Evolutionary conservation across 1,139 yeast species (phyloP).

Genomic region (Diutina sp.): DNA sequence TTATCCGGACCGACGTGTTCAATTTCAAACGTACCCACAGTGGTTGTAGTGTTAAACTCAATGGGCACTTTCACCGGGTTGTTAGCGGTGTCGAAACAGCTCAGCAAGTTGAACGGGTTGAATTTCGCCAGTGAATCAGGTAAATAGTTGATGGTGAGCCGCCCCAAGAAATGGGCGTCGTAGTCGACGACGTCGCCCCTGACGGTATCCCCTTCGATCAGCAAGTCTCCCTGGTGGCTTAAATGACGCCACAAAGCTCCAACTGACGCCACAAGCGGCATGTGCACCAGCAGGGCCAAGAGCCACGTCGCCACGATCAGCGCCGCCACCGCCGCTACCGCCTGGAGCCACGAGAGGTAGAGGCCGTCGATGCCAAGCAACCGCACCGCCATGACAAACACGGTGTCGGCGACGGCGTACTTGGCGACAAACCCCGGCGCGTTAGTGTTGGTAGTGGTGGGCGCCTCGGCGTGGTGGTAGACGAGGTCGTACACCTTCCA

Average conservation of each 20-base stretch:
- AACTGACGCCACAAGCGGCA: slow-evolving; percentile 22
- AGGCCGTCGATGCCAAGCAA: slow-evolving; percentile 37
- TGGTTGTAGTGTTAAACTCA: slow-evolving; percentile 69
- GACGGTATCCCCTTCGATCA: slow-evolving; percentile 49
- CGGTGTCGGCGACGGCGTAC: slow-evolving; percentile 61
- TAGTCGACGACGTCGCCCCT: slow-evolving; percentile 39
- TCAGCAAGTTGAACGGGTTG: slow-evolving; percentile 46
- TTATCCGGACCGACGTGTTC: slow-evolving; percentile 48
- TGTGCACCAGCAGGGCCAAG: slow-evolving; percentile 25
- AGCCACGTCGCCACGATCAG: slow-evolving; percentile 26
- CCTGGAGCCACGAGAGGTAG: slow-evolving; percentile 50
- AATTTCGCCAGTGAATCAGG: slow-evolving; percentile 86
- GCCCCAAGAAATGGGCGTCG: slow-evolving; percentile 71
- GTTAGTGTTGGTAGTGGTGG: slow-evolving; percentile 13
- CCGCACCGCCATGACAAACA: slow-evolving; percentile 59
- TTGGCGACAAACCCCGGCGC: slow-evolving; percentile 53
- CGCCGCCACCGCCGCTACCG: slow-evolving; percentile 12
- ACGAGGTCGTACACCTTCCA: slow-evolving; percentile 69
- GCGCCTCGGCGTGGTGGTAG: slow-evolving; percentile 7
- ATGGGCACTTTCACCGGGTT: slow-evolving; percentile 45
- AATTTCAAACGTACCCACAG: slow-evolving; percentile 56
- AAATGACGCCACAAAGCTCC: slow-evolving; percentile 35
- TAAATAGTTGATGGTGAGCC: slow-evolving; percentile 70
- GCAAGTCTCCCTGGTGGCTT: slow-evolving; percentile 43
- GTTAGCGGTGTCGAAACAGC: slow-evolving; percentile 34